Evolutionary conservation across 495 filamentous ascomycete species (phyloP).

Genomic region (Penicillium verhagenii): DNA sequence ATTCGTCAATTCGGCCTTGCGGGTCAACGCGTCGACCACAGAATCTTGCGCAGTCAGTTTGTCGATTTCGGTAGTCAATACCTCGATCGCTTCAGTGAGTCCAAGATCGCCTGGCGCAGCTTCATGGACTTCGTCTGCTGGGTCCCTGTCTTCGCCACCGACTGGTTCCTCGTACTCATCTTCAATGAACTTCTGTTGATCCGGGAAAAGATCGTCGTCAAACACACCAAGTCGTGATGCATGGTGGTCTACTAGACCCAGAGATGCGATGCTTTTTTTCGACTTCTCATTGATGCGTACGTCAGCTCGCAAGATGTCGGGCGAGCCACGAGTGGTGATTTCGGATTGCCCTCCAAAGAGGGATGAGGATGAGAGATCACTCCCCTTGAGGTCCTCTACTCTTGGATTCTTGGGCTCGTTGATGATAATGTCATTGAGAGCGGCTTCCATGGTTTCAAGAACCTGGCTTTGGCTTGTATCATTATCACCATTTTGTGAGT

Average conservation of each 20-base stretch:
- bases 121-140: constrained; percentile 85
- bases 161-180: constrained; percentile 80
- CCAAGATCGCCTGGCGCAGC: constrained; percentile 95
- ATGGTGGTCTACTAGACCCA: constrained; percentile 80
- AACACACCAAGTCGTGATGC: constrained; percentile 85
- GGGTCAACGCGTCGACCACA: constrained; percentile 84
- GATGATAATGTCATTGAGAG: constrained; percentile 92
- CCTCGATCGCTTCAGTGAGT: constrained; percentile 85
- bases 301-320: constrained; percentile 51
- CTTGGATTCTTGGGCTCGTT: constrained; percentile 65
- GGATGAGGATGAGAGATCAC: constrained; percentile 40
- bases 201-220: constrained; percentile 89
- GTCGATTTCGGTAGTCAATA: constrained; percentile 82
- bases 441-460: constrained; percentile 91
- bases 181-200: constrained; percentile 81
- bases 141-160: constrained; percentile 54
- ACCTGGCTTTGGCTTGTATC: constrained; percentile 52
- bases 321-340: constrained; percentile 53
- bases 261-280: constrained; percentile 82
- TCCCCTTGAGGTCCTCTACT: constrained; percentile 59
- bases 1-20: constrained; percentile 95
- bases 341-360: constrained; percentile 44
- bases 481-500: constrained; percentile 49
- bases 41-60: constrained; percentile 83
- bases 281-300: constrained; percentile 49